phyloP scores from a whole-genome alignment of 345 rosid species.

The Clausena lansium region DNA sequence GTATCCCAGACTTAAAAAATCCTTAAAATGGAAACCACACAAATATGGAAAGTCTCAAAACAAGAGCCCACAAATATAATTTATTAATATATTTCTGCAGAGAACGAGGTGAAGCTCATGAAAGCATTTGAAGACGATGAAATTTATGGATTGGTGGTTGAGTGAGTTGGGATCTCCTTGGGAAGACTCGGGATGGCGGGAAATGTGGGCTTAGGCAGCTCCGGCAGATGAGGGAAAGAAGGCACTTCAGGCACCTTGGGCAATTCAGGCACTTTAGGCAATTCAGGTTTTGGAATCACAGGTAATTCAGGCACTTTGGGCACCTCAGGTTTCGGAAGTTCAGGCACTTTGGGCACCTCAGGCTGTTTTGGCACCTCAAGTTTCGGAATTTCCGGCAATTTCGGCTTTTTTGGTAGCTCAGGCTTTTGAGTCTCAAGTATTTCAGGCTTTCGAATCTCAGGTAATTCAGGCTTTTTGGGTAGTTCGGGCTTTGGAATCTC shows the following conservation, averaged over 20 bases:
- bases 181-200: not conserved
- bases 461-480: not conserved
- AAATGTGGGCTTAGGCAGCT: not conserved
- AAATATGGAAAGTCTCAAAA: too few species aligned
- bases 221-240: not conserved
- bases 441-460: too few species aligned
- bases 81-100: too few species aligned
- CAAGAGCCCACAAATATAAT: not conserved
- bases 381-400: constrained; percentile 5
- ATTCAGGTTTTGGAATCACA: not conserved
- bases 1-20: too few species aligned
- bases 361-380: not conserved
- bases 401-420: not conserved
- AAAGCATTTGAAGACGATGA: not conserved
- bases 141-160: constrained; percentile 13
- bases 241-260: constrained; percentile 2
- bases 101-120: not conserved
- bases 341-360: too few species aligned
- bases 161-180: constrained; percentile 4
- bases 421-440: too few species aligned
- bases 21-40: too few species aligned
- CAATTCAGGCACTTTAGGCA: not conserved
- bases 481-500: not conserved
- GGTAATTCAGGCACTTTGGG: not conserved
- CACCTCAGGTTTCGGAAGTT: too few species aligned